Percentiles rank a stretch among this genome's conserved stretches.
Conservation (phyloP, 768 basidiomycete genomes). For the Fistulinella prunicolor region DNA sequence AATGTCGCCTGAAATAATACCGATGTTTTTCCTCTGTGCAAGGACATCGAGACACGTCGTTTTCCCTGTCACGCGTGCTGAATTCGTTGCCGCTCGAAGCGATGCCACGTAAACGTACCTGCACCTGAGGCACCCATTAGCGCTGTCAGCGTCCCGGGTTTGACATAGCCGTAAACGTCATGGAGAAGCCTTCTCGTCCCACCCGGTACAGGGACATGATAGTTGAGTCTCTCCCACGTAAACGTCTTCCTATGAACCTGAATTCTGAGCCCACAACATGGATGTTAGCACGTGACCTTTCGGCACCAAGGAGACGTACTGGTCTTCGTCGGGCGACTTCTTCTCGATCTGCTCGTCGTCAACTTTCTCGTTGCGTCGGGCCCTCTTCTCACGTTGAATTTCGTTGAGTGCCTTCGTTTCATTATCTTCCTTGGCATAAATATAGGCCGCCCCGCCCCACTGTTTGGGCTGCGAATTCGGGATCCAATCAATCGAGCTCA, state of each 20-base stretch:
- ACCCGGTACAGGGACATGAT: slow-evolving; percentile 65
- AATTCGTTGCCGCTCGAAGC: not conserved
- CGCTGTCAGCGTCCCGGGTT: slow-evolving; percentile 85
- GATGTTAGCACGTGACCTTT: slow-evolving; percentile 1
- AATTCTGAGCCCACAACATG: not conserved
- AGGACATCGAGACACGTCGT: slow-evolving; percentile 76
- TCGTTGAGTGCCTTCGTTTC: slow-evolving; percentile 57
- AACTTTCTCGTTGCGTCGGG: slow-evolving; percentile 33
- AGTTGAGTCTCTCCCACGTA: slow-evolving; percentile 81
- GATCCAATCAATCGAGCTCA: not conserved
- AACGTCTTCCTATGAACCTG: slow-evolving; percentile 41
- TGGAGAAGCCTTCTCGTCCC: slow-evolving; percentile 64
- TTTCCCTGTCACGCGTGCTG: slow-evolving; percentile 45
- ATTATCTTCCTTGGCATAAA: slow-evolving; percentile 57
- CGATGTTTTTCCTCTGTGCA: slow-evolving; percentile 70
- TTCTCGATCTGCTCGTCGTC: slow-evolving; percentile 27
- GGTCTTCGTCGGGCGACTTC: slow-evolving; percentile 14
- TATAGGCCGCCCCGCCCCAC: slow-evolving; percentile 43
- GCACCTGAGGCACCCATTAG: slow-evolving; percentile 87
- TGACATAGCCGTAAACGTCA: slow-evolving; percentile 76
- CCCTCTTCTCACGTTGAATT: slow-evolving; percentile 51
- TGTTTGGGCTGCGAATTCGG: slow-evolving; percentile 30
- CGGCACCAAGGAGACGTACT: slow-evolving; percentile 9
- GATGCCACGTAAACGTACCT: slow-evolving; percentile 37
- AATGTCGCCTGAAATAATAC: slow-evolving; percentile 60